Evolutionary conservation across 2,329 filamentous ascomycete species (phyloP), one percentile per base, ranked within the genome.

Genomic region (Decorospora gaudefroyi): DNA sequence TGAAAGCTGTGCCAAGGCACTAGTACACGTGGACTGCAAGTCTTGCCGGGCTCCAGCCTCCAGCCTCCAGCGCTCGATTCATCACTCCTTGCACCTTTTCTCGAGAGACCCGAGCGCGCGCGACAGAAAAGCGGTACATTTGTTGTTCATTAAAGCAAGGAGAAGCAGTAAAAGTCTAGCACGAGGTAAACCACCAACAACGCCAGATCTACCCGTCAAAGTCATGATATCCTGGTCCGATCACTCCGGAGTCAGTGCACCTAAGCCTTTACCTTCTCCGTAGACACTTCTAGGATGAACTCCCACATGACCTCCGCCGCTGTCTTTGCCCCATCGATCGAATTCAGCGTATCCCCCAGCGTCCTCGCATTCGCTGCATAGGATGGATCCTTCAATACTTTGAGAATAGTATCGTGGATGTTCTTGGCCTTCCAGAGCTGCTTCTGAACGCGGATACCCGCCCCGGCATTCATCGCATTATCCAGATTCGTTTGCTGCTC

Each of bases 401-500:
- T 55, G 10, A 56, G 34, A 2, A 67, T 45, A 1, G 60, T 56
- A 11, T 50, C 47, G n/a, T 55, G 55, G 21, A 67, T 67, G 11
- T 52, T 53, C 26, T 58, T 61, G 2, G 61, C 60, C 11, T 62
- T 60, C 64, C 64, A 67, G 12, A 45, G 46, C 18, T 63, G 59
- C 27, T 61, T 53, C 28, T 67, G 64, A 8, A 67, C 32, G 3
- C 64, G 58, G 9, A 67, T 55, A 16, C 60, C 64, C 10, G 62
- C 64, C 11, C 61, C 62, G 10, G 55, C 55, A 41, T 67, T 58
- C 64, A 67, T 67, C 1, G 61, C 62, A 22, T 67, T 67, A 38
- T 67, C 64, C n/a, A 67, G 30, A 26, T 67, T 67, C 4, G 64
- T 67, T 32, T 67, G 64, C 36, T 67, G 64, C 40, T 67, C 64